These are phyloP conservation scores for Rhododendron vialii DNA, from an alignment of 148 eudicot species.

Conservation along the genomic window DNA sequence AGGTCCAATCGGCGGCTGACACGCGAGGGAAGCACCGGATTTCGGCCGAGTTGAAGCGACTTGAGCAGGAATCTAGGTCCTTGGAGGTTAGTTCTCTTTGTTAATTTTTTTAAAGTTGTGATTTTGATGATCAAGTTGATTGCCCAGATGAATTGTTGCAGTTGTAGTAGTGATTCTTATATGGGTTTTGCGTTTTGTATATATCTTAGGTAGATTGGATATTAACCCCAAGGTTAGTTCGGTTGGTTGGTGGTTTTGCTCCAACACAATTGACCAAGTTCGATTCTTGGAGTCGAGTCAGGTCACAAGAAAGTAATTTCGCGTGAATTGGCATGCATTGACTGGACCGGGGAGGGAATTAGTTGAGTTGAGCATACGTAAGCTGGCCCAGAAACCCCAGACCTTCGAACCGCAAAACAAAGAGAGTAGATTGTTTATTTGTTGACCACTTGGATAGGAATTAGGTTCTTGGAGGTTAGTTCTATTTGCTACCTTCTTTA, in stretches of 20 bases:
- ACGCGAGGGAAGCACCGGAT: slow-evolving; percentile 77
- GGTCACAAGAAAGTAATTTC: not conserved
- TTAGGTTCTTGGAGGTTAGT: slow-evolving; percentile 54
- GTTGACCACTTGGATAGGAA: slow-evolving; percentile 45
- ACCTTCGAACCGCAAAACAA: no score
- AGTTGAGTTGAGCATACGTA: no score
- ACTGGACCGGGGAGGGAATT: not conserved
- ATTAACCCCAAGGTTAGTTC: not conserved
- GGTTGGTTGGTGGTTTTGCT: not conserved
- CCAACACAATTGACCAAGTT: not conserved
- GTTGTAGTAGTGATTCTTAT: no score
- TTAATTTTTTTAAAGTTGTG: not conserved
- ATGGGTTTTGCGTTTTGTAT: not conserved
- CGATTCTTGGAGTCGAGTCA: not conserved
- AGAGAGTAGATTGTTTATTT: no score
- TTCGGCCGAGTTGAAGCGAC: slow-evolving; percentile 73
- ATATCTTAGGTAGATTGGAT: not conserved
- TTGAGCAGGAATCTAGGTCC: slow-evolving; percentile 51
- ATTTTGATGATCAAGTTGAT: not conserved
- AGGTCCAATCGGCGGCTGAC: slow-evolving; percentile 38
- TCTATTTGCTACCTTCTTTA: not conserved
- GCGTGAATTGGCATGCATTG: not conserved
- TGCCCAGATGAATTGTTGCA: not conserved
- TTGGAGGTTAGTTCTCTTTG: not conserved
- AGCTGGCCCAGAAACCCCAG: no score